phyloP scores from a whole-genome alignment of 805 yeast genomes.

The Cyberlindnera sargentensis region DNA sequence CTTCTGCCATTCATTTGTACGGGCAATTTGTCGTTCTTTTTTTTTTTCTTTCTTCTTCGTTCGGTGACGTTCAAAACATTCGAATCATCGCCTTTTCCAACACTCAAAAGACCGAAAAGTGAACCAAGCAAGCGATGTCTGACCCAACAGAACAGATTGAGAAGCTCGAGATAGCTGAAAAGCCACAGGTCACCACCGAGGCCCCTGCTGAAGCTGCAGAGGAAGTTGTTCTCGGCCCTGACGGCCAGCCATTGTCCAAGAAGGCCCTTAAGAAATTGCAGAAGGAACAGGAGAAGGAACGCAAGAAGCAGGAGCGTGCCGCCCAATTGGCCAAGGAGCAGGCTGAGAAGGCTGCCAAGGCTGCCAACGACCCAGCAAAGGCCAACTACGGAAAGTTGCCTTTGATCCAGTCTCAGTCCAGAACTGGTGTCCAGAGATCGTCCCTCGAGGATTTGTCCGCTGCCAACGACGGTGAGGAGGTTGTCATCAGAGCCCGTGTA shows the following conservation, averaged over 20 bases:
- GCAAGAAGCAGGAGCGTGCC: slow-evolving; percentile 88
- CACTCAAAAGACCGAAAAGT: too few relatives aligned
- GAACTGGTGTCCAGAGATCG: slow-evolving; percentile 60
- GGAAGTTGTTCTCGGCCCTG: slow-evolving; percentile 45
- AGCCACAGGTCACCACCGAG: slow-evolving; percentile 13
- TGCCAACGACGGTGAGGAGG: slow-evolving; percentile 63
- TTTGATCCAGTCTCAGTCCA: slow-evolving; percentile 61
- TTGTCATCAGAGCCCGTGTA: slow-evolving; percentile 87
- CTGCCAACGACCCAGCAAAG: slow-evolving; percentile 80
- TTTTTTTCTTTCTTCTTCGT: not conserved
- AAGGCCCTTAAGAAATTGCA: slow-evolving; percentile 93
- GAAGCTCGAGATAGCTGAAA: slow-evolving; percentile 7
- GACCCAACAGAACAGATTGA: slow-evolving; percentile 12
- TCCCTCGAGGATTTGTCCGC: slow-evolving; percentile 50
- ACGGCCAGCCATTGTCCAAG: slow-evolving; percentile 80
- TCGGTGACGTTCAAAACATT: not conserved
- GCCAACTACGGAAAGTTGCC: slow-evolving; percentile 88
- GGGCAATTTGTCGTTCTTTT: not conserved
- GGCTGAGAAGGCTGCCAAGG: slow-evolving; percentile 53
- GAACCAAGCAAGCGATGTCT: slow-evolving; percentile 7
- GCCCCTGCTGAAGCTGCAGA: slow-evolving; percentile 42
- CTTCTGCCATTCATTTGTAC: too few relatives aligned
- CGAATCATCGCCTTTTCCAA: too few relatives aligned
- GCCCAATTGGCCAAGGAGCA: slow-evolving; percentile 84
- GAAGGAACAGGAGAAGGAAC: slow-evolving; percentile 87